phyloP scores from a whole-genome alignment of 352 stramenopile genomes.

The Phytopythium vexans region DNA sequence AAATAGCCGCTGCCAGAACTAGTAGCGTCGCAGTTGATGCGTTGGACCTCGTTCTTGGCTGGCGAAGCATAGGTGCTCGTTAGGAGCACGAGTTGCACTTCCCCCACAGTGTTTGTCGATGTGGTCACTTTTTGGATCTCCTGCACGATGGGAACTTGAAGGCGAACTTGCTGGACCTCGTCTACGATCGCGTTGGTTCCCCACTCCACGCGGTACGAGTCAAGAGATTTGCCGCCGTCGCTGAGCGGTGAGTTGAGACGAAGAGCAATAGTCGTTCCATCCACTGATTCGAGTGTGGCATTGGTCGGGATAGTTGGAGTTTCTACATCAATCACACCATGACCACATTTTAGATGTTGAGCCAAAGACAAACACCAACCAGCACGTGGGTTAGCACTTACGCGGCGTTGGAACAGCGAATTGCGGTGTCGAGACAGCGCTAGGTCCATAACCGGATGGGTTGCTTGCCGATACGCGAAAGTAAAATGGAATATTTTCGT shows the following conservation, averaged over 20 bases:
- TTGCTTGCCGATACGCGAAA: slow-evolving; percentile 93
- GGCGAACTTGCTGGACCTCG: slow-evolving; percentile 69
- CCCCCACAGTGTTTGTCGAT: slow-evolving; percentile 49
- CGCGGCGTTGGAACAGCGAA: slow-evolving; percentile 84
- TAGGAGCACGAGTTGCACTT: slow-evolving; percentile 90
- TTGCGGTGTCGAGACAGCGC: slow-evolving; percentile 73
- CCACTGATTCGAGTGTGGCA: slow-evolving; percentile 75
- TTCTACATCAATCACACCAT: slow-evolving; percentile 25
- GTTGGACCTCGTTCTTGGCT: slow-evolving; percentile 79
- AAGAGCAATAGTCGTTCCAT: slow-evolving; percentile 87
- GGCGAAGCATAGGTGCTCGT: slow-evolving; percentile 71
- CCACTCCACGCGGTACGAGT: slow-evolving; percentile 92
- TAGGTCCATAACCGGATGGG: slow-evolving; percentile 62
- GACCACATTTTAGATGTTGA: neutral
- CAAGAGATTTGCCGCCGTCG: slow-evolving; percentile 82
- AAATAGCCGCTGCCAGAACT: slow-evolving; percentile 78
- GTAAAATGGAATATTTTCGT: slow-evolving; percentile 95
- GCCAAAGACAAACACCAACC: neutral
- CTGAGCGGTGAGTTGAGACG: slow-evolving; percentile 69
- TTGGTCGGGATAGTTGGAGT: slow-evolving; percentile 60
- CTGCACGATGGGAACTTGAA: slow-evolving; percentile 63
- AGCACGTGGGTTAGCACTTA: slow-evolving; percentile 15
- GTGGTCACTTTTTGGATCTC: slow-evolving; percentile 78
- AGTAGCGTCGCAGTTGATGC: slow-evolving; percentile 89
- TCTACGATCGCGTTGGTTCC: slow-evolving; percentile 76